These are phyloP conservation scores for Beauveria medogensis DNA, from an alignment of 2,329 filamentous ascomycete species.

Conservation along the genomic window DNA sequence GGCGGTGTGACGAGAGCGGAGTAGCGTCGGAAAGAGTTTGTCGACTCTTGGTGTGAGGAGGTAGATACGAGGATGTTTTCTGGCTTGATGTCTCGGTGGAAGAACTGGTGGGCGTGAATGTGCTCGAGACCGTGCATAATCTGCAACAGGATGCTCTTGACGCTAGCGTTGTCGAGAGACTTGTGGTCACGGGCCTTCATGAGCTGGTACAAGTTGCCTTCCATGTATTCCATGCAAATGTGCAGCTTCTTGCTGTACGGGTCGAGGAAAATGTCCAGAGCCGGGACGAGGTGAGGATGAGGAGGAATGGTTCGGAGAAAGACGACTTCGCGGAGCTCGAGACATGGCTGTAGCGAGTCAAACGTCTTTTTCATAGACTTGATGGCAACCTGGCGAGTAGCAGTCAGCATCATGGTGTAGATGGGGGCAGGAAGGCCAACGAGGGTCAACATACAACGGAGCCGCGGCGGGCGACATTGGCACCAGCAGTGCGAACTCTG, in stretches of 20 bases:
- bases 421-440: slow-evolving; percentile 3
- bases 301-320: slow-evolving; percentile 83
- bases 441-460: slow-evolving; percentile 65
- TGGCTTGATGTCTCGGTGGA: slow-evolving; percentile 98
- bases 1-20: slow-evolving; percentile 89
- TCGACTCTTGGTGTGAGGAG: slow-evolving; percentile 72
- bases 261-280: slow-evolving; percentile 95
- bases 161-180: slow-evolving; percentile 76
- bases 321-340: slow-evolving; percentile 93
- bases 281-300: slow-evolving; percentile 91
- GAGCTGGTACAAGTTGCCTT: slow-evolving; percentile 94
- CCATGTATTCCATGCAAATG: slow-evolving; percentile 99
- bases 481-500: slow-evolving; percentile 82
- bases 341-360: slow-evolving; percentile 79
- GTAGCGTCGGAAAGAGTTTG: slow-evolving; percentile 84
- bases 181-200: slow-evolving; percentile 99
- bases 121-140: slow-evolving; percentile 95
- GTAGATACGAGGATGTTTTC: slow-evolving; percentile 98
- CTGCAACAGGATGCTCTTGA: slow-evolving; percentile 97
- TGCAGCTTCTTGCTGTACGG: slow-evolving; percentile 93
- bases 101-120: slow-evolving; percentile 95
- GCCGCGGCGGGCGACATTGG: slow-evolving; percentile 78
- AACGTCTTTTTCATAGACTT: slow-evolving; percentile 99
- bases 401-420: neutral
- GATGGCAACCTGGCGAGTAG: slow-evolving; percentile 70